Evolutionary conservation across 768 basidiomycete genomes (phyloP), one percentile per base, ranked within the genome.

Genomic region (Termitomyces sp.): DNA sequence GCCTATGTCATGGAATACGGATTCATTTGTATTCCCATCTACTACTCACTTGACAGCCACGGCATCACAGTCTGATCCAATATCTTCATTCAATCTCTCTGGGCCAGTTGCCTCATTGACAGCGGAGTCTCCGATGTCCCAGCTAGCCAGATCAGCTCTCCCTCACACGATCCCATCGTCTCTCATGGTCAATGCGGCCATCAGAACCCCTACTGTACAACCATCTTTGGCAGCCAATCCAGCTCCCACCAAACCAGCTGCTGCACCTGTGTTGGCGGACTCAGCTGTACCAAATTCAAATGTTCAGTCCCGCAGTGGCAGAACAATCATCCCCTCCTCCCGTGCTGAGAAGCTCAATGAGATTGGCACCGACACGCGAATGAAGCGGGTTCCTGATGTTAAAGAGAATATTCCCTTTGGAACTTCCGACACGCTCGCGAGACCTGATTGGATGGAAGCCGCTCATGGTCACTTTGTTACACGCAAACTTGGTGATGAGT

Each of bases 401-500:
- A 20, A 46, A 46, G 45, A 46, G 45, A 46, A 46, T 11, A 22
- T 46, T 22, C 20, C 22, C 22, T 11, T 28, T 28, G 28, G 28
- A 28, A 28, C 28, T 28, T 28, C 28, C 28, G 28, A 28, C 28
- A 28, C 28, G 28, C 28, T 28, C 28, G 28, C 28, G n/a, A 45
- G 9, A 20, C 44, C 44, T 20, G n/a, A 45, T 11, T 45, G 44
- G 44, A 7, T 11, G 8, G 32, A 32, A 13, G 59, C 55, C 1
- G 62, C 59, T 3, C 44, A 22, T 16, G 52, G 52, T 6, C 57
- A 66, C 52, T 54, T 66, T 13, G 33, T 46, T 24, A 55, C 56
- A 0, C 16, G 53, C 13, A 62, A 66, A 28, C 59, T 63, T 18
- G 60, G 65, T 16, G 46, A 49, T 1, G 59, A 60, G 55, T 66